A percentile compares a stretch with the other conserved stretches of the same genome.
phyloP scores from a whole-genome alignment of 148 eudicot species.

The Vaccinium vitisidaea region DNA sequence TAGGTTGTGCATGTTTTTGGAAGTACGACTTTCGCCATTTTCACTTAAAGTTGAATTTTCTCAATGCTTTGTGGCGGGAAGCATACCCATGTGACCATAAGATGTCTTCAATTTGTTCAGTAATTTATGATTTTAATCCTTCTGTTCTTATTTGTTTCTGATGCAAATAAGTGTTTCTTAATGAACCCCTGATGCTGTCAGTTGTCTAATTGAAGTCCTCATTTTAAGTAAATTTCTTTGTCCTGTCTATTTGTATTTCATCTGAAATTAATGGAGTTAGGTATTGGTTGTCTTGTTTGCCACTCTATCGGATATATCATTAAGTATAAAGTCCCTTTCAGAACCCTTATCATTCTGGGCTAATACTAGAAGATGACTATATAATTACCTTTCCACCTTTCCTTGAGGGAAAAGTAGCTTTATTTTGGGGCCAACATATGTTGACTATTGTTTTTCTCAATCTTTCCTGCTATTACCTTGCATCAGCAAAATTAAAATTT shows the following conservation, averaged over 20 bases:
- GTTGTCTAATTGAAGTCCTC: neutral
- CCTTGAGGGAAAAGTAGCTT: neutral
- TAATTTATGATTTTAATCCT: neutral
- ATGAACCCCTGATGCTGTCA: neutral
- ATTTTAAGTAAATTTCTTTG: neutral
- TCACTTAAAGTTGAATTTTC: neutral
- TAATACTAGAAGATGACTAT: constrained; percentile 9
- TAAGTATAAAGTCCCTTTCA: constrained; percentile 12
- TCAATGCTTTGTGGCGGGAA: neutral
- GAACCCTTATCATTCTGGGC: constrained; percentile 1
- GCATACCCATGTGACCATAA: neutral
- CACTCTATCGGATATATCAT: neutral
- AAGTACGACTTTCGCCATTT: neutral
- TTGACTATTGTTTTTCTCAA: constrained; percentile 16
- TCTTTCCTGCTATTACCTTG: constrained; percentile 2
- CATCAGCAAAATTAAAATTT: neutral
- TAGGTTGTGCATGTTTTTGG: neutral
- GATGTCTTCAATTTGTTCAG: neutral
- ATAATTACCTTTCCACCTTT: neutral
- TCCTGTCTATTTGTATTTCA: neutral
- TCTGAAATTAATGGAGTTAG: constrained; percentile 5
- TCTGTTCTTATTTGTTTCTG: neutral
- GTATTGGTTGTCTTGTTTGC: constrained; percentile 15
- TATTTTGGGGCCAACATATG: constrained; percentile 3
- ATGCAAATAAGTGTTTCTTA: neutral